Conservation (phyloP, 495 filamentous ascomycete species). For the Pseudevernia furfuracea region DNA sequence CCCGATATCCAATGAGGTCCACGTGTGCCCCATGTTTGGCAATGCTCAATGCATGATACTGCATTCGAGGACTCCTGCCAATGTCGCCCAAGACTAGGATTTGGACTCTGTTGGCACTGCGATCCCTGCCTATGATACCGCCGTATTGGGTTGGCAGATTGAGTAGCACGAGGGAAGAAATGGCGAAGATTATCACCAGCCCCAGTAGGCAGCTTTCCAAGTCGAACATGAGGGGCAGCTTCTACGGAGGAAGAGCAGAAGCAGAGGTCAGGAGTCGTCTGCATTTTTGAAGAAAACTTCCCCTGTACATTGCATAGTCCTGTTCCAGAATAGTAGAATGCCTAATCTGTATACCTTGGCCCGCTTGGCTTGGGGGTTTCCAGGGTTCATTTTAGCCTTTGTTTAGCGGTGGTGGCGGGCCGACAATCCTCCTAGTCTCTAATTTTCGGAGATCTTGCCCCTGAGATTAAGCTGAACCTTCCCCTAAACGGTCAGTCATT, state of each 20-base stretch:
- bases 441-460: not conserved
- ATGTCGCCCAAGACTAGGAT: slow-evolving; percentile 98
- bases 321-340: not conserved
- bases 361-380: not conserved
- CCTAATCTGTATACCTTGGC: not conserved
- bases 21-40: slow-evolving; percentile 75
- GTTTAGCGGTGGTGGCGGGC: not conserved
- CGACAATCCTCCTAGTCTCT: not conserved
- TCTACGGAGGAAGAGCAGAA: not conserved
- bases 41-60: slow-evolving; percentile 93
- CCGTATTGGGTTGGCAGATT: slow-evolving; percentile 46
- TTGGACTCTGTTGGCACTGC: slow-evolving; percentile 48
- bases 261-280: not conserved
- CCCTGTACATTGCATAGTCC: slow-evolving; percentile 2
- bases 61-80: slow-evolving; percentile 93
- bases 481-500: slow-evolving; percentile 1
- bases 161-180: slow-evolving; percentile 43
- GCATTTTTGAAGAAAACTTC: slow-evolving; percentile 3
- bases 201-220: slow-evolving; percentile 23
- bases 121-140: slow-evolving; percentile 21
- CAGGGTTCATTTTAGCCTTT: not conserved
- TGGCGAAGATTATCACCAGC: slow-evolving; percentile 42
- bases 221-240: slow-evolving; percentile 11
- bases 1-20: slow-evolving; percentile 78
- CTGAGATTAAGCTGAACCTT: not conserved